A percentile compares a stretch with the other conserved stretches of the same genome.
These are phyloP conservation scores for Sporothrix variecibatus DNA, from an alignment of 2,329 filamentous ascomycete species.

Conservation along the genomic window DNA sequence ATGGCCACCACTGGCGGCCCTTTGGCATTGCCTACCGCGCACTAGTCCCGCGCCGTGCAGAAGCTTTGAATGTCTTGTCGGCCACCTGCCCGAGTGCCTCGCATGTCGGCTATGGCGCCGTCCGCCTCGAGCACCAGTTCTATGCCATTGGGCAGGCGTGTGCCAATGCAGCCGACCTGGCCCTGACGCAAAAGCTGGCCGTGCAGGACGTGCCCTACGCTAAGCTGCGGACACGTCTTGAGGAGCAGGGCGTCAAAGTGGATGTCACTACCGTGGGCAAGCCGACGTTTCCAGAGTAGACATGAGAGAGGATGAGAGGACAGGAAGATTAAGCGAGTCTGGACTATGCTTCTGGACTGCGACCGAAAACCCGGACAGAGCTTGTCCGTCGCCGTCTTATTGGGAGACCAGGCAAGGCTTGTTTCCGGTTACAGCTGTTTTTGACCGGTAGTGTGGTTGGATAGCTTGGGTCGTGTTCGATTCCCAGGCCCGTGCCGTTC, in stretches of 20 bases:
- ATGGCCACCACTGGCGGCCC: conserved; percentile 20
- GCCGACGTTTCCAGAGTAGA: conserved; percentile 9
- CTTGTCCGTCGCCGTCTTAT: not conserved
- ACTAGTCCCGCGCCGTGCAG: not conserved
- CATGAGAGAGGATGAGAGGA: no score
- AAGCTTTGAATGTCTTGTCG: conserved; percentile 2
- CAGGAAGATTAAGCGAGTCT: not conserved
- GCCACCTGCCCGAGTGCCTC: conserved; percentile 19
- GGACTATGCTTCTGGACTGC: not conserved
- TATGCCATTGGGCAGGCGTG: conserved; percentile 22
- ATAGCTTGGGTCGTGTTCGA: not conserved
- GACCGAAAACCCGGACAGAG: not conserved
- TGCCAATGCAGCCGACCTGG: conserved; percentile 11
- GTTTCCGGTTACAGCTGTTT: not conserved
- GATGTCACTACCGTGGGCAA: not conserved
- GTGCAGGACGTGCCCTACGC: conserved; percentile 10
- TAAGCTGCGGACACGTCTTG: not conserved
- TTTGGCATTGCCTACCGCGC: conserved; percentile 20
- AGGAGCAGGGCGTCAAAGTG: conserved; percentile 10
- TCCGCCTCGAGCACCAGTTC: conserved; percentile 19
- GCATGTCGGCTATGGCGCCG: conserved; percentile 22
- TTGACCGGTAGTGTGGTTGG: not conserved
- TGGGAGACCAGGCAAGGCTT: not conserved
- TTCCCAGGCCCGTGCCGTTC: conserved; percentile 10
- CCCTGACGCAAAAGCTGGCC: not conserved